A percentile compares a stretch with the other conserved stretches of the same genome.
These are phyloP conservation scores for Lasiosphaeriaceae sp. DNA, from an alignment of 495 filamentous ascomycete genomes.

Conservation along the genomic window DNA sequence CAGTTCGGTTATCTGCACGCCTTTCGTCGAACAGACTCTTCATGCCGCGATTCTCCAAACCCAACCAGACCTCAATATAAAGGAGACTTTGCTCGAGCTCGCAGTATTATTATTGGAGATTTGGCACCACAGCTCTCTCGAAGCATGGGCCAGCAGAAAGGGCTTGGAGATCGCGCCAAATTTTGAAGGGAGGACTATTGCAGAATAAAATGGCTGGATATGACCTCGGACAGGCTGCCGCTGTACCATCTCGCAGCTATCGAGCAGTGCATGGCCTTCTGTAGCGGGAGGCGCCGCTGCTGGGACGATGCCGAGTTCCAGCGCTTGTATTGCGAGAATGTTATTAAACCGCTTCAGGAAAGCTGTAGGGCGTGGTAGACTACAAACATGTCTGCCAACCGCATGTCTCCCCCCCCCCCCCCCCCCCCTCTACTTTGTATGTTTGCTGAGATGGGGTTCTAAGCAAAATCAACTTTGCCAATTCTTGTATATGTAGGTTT, in stretches of 20 bases:
- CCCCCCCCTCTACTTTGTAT: no score
- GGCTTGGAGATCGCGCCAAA: neutral
- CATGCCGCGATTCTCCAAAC: neutral
- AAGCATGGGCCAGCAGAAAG: neutral
- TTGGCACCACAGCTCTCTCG: neutral
- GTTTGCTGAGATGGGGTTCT: no score
- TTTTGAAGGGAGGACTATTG: neutral
- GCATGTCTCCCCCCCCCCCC: no score
- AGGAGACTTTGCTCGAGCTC: neutral
- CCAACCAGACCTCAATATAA: neutral
- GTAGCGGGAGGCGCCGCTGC: neutral
- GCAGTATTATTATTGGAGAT: neutral
- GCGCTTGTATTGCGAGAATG: neutral
- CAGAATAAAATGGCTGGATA: neutral
- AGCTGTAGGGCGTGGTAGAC: neutral
- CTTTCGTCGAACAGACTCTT: neutral
- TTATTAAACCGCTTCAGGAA: neutral
- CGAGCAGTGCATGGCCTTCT: neutral
- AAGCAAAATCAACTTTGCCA: no score
- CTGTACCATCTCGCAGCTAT: neutral
- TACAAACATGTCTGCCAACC: no score
- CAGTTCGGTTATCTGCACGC: neutral
- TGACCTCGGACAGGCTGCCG: neutral
- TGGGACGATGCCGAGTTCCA: neutral
- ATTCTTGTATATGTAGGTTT: no score